Evolutionary conservation across 257 asterid species (phyloP).

Genomic region (Solanum rostratum): DNA sequence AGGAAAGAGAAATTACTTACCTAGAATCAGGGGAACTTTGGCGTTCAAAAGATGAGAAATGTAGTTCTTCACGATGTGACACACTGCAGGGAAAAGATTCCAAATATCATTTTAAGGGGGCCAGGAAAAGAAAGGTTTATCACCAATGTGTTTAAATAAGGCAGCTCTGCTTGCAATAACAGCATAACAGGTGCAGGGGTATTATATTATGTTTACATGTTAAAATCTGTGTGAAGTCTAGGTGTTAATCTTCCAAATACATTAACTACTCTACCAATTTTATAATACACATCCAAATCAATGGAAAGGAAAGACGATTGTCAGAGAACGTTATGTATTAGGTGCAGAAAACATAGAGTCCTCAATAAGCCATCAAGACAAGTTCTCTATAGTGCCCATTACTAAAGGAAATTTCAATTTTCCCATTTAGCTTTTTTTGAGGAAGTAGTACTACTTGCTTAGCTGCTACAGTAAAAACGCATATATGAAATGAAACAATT

Average conservation of each 20-base stretch:
- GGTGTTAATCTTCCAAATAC: neutral
- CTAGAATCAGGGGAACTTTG: slow-evolving; percentile 79
- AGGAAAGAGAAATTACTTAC: slow-evolving; percentile 17
- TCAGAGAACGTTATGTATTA: neutral
- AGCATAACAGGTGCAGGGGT: neutral
- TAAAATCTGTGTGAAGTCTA: neutral
- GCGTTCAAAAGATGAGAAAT: slow-evolving; percentile 49
- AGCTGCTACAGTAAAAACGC: neutral
- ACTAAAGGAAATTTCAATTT: neutral
- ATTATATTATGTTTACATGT: neutral
- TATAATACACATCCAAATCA: neutral
- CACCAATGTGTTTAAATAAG: neutral
- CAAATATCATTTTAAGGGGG: slow-evolving; percentile 1
- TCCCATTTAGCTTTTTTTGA: neutral
- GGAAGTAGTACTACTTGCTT: no score
- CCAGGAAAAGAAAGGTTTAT: neutral
- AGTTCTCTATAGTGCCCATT: neutral
- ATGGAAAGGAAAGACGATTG: neutral
- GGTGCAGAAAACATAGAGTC: neutral
- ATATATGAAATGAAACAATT: neutral
- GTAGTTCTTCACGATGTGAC: slow-evolving; percentile 86
- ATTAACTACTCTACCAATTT: neutral
- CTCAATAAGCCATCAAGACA: neutral
- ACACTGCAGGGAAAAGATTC: slow-evolving; percentile 36
- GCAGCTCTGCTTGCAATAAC: neutral